Evolutionary conservation across 768 basidiomycete species (phyloP), one percentile per base, ranked within the genome.

Genomic region (Rhodotorula graminis): DNA sequence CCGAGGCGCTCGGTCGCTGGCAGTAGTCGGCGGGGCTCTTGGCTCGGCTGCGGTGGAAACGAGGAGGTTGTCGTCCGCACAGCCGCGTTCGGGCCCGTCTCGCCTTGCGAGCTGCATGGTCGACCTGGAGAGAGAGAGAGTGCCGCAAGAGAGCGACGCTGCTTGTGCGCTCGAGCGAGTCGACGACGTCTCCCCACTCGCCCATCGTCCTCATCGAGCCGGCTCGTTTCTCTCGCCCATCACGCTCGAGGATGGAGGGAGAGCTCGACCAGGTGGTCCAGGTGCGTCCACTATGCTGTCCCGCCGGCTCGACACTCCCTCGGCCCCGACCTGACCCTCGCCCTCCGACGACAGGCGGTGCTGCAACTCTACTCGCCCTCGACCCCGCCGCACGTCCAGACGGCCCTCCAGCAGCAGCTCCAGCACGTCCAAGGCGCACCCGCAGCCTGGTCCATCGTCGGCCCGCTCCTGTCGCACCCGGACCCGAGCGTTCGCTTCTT

Each of bases 401-500:
- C 58, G 1, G 18, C 44, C 1, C 50, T 74, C 44, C 65, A 74
- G 37, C 55, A 29, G 27, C 63, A 61, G 11, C 63, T 74, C 2
- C 69, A 67, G 21, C 50, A 49, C 3, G 66, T 71, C 3, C 73
- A 75, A 31, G 33, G 42, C 3, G 42, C 67, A 1, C 56, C 56
- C 11, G 29, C 57, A 1, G 69, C 70, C 0, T 75, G 73, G 73
- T 27, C 58, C 11, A 29, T 75, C 52, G 56, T 71, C 29, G 55
- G 64, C 0, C 69, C 69, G 15, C 61, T 75, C 14, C 64, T 75
- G 55, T 2, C 25, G 12, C 68, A 73, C 58, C 31, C 31, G 4
- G 70, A 75, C 42, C 31, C 73, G 19, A 29, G 46, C 33, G 60
- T 75, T 21, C 64, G 71, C 49, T 75, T 75, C 74, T 75, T 75